These are phyloP conservation scores for Triticum monococcum DNA, from an alignment of 176 grass and related monocot genomes.

Conservation along the genomic window DNA sequence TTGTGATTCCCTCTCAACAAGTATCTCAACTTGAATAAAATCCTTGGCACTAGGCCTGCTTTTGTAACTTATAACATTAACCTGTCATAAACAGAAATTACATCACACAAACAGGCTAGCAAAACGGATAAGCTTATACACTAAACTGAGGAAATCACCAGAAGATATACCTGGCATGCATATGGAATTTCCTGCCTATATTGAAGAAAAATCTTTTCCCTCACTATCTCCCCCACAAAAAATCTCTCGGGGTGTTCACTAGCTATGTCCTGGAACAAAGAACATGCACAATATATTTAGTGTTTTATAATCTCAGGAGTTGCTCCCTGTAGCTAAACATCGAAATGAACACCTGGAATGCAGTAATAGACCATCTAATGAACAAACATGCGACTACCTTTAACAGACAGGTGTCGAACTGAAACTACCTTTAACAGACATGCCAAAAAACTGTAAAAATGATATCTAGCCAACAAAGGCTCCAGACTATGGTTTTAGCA, in stretches of 20 bases:
- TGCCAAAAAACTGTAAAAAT: not conserved
- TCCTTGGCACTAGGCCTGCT: constrained; percentile 80
- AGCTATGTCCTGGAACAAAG: constrained; percentile 73
- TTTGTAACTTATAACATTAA: constrained; percentile 89
- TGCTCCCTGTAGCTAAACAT: not conserved
- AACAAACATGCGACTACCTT: not conserved
- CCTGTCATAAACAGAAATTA: constrained; percentile 31
- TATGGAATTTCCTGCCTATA: constrained; percentile 95
- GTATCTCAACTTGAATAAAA: constrained; percentile 95
- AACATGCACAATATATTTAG: not conserved
- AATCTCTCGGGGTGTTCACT: constrained; percentile 93
- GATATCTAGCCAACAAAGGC: not conserved
- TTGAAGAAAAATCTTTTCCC: constrained; percentile 93
- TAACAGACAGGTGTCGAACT: not conserved
- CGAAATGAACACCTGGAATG: not conserved
- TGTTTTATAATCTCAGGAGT: not conserved
- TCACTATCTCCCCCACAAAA: constrained; percentile 93
- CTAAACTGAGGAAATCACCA: not conserved
- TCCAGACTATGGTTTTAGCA: not conserved
- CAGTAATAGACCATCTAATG: not conserved
- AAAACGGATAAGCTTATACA: constrained; percentile 10
- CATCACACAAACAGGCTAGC: not conserved
- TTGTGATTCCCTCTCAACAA: constrained; percentile 91
- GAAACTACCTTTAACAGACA: not conserved
- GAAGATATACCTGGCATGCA: constrained; percentile 72